Evolutionary conservation across 73 alveolate species (phyloP), one percentile per base, ranked within the genome.

Genomic region (Paramecium sexaurelia): DNA sequence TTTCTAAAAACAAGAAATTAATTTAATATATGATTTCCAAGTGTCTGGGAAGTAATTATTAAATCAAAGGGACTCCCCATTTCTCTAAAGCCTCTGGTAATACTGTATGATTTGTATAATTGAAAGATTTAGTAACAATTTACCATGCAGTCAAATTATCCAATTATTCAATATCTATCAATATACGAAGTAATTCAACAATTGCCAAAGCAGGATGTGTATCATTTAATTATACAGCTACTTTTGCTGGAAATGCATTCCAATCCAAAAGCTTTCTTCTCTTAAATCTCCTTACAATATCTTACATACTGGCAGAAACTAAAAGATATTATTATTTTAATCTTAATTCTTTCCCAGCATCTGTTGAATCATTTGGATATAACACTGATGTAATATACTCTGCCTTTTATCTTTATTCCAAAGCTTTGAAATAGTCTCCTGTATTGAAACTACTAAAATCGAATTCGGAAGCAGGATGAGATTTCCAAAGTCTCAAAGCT

Each of bases 321-420:
- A 92, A 67, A n/a, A 99, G 98, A 95, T 99, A 99, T 94, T 99
- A 98, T 93, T 98, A 98, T 91, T 97, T 98, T 66, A 98, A 95
- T 84, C 99, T 96, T 9, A 98, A 95, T 93, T 99, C 99, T 93
- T 98, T 99, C 13, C 99, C 99, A 17, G 93, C 95, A 32, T 91
- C 94, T 33, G 98, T 93, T 32, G 91, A 69, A 88, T 96, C 99
- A 85, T 99, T 98, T 17, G 95, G 95, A 92, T 92, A 92, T 15
- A 92, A 75, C 11, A 92, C 95, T n/a, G 95, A 92, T 6, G 95
- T 92, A 20, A 92, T 92, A 24, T 56, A 82, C 27, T 92, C 95
- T 33, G 95, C 95, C 55, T 43, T 84, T 92, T 92, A 61, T 85
- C 90, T 92, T 37, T 69, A 94, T 66, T 94, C 95, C 69, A 98